Evolutionary conservation across 1,284 basidiomycete genomes (phyloP).

Genomic region (Microstroma glucosiphilum): DNA sequence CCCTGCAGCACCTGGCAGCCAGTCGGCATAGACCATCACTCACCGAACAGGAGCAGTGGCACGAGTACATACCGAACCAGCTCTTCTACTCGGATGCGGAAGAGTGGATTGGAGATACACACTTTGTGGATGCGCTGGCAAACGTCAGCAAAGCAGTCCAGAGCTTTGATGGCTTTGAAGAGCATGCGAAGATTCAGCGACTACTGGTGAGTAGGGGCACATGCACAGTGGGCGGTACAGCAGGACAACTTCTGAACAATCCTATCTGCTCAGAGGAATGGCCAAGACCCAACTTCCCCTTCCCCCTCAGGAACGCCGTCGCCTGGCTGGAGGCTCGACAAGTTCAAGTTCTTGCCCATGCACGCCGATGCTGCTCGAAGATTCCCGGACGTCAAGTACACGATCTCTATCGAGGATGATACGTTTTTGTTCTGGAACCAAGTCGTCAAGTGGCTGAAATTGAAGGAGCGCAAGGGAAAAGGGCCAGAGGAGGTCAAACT

Average conservation of each 20-base stretch:
- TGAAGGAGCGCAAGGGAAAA: not conserved
- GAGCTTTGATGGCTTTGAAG: not conserved
- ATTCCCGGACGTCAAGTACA: not conserved
- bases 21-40: not conserved
- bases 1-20: not conserved
- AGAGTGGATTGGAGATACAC: not conserved
- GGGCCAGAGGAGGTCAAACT: not conserved
- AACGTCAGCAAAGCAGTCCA: not conserved
- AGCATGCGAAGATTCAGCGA: not conserved
- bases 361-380: not conserved
- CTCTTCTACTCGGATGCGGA: slow-evolving; percentile 5
- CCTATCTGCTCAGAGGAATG: not conserved
- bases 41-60: not conserved
- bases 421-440: slow-evolving; percentile 4
- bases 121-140: not conserved
- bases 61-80: slow-evolving; percentile 6
- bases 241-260: no score
- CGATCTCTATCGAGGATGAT: not conserved
- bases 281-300: not conserved
- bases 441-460: slow-evolving; percentile 3
- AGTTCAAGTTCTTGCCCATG: not conserved
- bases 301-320: not conserved
- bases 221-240: no score
- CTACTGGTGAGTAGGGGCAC: not conserved
- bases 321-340: slow-evolving; percentile 1